Base-by-base conservation (phyloP, 148 eudicot genomes). In the Fagopyrum esculentum region DNA sequence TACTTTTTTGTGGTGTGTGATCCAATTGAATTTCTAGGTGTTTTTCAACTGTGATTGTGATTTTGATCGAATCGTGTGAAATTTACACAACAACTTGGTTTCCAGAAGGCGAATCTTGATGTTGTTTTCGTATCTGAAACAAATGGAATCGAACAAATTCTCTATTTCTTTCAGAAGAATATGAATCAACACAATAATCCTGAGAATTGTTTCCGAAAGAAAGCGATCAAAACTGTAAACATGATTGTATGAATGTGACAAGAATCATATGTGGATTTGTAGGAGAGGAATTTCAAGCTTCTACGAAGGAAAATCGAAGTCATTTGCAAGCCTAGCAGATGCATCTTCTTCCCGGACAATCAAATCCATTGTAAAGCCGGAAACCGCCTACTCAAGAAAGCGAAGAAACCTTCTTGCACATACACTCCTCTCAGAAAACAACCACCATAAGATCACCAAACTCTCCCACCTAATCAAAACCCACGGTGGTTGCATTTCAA, bases 241-340 rank as follows among this genome's bases (percentile, higher is more conserved):
- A 35, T 1, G 2, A 35, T 35, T 35, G 40, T 35, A 35, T 35
- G 40, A 35, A 35, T 35, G 40, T 35, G 1, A 2, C 40, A 35
- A 35, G 40, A 35, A 35, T 35, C 40, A 3, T 66, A 43, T 66
- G 46, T 35, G 70, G 46, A 40, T 49, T 71, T 80, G 70, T 84
- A 93, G 97, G 75, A 86, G 83, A 76, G 93, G 98, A 66, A 85
- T 93, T 44, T 93, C 98, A 13, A 87, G 77, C 6, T 91, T 88
- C 84, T 93, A 91, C 77, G 77, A 77, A 46, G 98, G 97, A 6
- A 93, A 89, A 86, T 91, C 98, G 0, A 91, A 87, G 83, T 91
- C 98, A 0, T 93, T 83, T 49, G 78, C 97, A 0, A 86, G 90
- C 73, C 74, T 93, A 74, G 59, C 79, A 9, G 84, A 85, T 2